Evolutionary conservation across 768 basidiomycete genomes (phyloP).

Genomic region (Agrocybe pediades): DNA sequence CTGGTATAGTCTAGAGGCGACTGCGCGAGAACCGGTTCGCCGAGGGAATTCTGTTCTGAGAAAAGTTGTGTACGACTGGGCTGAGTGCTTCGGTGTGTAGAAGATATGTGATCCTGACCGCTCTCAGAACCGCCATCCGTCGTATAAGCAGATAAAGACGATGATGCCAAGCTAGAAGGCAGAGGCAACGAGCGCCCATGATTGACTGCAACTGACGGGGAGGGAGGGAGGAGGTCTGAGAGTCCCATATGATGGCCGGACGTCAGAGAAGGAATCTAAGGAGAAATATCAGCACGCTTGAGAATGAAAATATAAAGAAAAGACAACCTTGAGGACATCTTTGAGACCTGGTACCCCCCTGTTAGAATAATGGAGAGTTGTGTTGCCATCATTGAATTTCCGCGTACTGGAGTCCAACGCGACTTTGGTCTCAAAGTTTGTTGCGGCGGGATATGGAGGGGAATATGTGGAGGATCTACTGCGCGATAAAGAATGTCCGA

Average conservation of each 20-base stretch:
- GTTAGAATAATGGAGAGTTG: conserved; percentile 1
- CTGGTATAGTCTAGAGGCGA: conserved; percentile 61
- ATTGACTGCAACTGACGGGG: conserved; percentile 40
- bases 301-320: neutral
- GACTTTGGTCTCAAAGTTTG: conserved; percentile 2
- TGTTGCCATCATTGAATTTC: conserved; percentile 7
- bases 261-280: conserved; percentile 64
- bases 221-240: conserved; percentile 72
- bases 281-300: neutral
- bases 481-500: conserved; percentile 36
- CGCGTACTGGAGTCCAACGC: conserved; percentile 4
- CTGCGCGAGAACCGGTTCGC: neutral
- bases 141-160: conserved; percentile 3
- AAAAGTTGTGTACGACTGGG: neutral
- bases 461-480: conserved; percentile 46
- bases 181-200: conserved; percentile 34
- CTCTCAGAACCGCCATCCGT: neutral
- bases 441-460: conserved; percentile 22
- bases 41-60: neutral
- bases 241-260: conserved; percentile 73
- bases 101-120: neutral
- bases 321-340: conserved; percentile 68
- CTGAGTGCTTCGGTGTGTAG: neutral
- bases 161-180: conserved; percentile 14
- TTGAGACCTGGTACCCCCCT: conserved; percentile 61